phyloP scores from a whole-genome alignment of 2,329 filamentous ascomycete genomes.

The Fusarium scirpi region DNA sequence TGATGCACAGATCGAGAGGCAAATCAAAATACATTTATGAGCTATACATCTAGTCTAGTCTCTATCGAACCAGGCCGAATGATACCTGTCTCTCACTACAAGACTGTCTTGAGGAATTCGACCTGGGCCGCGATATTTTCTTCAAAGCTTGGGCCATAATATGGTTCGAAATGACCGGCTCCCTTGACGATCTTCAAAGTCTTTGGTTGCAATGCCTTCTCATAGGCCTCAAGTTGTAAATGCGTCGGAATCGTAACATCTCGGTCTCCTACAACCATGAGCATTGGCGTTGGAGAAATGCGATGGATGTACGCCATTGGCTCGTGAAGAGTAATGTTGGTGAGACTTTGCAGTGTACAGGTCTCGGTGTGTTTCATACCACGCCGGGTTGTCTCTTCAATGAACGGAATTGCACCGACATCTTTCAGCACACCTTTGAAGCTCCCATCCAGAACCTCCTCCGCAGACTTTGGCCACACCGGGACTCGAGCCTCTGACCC shows the following conservation, averaged over 20 bases:
- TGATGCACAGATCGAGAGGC: not conserved
- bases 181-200: conserved; percentile 2
- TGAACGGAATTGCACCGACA: not conserved
- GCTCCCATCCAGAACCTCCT: not conserved
- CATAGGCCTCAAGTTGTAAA: not conserved
- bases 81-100: not conserved
- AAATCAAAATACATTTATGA: not conserved
- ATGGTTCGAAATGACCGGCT: conserved; percentile 1
- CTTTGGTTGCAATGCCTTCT: conserved; percentile 3
- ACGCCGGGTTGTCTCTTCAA: not conserved
- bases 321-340: not conserved
- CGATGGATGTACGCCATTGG: conserved; percentile 4
- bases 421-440: conserved; percentile 2
- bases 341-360: not conserved
- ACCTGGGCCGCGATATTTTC: not conserved
- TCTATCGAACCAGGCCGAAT: not conserved
- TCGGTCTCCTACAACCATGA: not conserved
- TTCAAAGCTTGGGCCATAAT: conserved; percentile 2
- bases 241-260: conserved; percentile 1
- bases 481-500: conserved; percentile 1
- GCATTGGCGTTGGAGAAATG: not conserved
- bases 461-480: not conserved
- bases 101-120: not conserved
- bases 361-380: not conserved
- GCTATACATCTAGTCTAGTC: not conserved